Evolutionary conservation across 345 rosid genomes (phyloP).

Genomic region (Bruguiera sexangula): DNA sequence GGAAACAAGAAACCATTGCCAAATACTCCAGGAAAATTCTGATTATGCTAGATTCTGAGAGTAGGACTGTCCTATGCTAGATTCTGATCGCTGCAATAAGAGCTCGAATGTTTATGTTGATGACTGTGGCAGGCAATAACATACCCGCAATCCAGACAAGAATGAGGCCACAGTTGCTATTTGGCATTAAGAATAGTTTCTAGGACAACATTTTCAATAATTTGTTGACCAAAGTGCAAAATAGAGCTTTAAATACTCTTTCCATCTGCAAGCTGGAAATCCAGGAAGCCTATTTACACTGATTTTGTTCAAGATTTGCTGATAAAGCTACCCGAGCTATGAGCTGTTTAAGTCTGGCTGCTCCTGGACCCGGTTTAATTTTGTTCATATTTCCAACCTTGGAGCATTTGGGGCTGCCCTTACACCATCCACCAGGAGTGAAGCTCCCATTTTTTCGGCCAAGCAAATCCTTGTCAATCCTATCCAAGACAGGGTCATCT

Average conservation of each 20-base stretch:
- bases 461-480: constrained; percentile 70
- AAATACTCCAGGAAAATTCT: neutral
- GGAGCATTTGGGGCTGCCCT: constrained; percentile 64
- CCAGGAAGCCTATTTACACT: constrained; percentile 60
- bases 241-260: neutral
- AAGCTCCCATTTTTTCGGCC: constrained; percentile 50
- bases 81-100: constrained; percentile 1
- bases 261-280: neutral
- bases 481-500: constrained; percentile 57
- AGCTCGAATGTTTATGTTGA: neutral
- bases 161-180: neutral
- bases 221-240: neutral
- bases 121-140: neutral
- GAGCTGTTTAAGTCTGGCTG: constrained; percentile 58
- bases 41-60: neutral
- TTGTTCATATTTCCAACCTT: constrained; percentile 55
- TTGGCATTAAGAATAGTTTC: neutral
- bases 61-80: neutral
- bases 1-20: neutral
- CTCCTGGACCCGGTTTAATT: constrained; percentile 71
- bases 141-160: constrained; percentile 7
- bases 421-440: constrained; percentile 97
- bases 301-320: constrained; percentile 49
- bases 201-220: neutral
- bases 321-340: constrained; percentile 45